A percentile compares a stretch with the other conserved stretches of the same genome.
Conservation (phyloP, 1,284 basidiomycete species). For the Ustilago lituana region DNA sequence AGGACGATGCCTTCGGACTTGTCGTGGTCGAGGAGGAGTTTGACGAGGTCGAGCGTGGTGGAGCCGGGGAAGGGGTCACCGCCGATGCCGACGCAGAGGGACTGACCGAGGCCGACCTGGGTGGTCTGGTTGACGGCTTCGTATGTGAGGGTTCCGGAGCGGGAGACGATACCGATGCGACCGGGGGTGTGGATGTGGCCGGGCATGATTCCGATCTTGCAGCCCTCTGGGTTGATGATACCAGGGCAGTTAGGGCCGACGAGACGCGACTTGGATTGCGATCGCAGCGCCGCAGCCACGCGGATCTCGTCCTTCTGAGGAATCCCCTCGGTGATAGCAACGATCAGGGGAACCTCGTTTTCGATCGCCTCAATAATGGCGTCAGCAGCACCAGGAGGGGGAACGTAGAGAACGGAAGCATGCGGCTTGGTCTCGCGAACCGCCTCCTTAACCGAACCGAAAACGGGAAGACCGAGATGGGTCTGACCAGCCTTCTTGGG, state of each 20-base stretch:
- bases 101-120: conserved; percentile 93
- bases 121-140: conserved; percentile 80
- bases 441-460: conserved; percentile 88
- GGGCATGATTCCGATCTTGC: conserved; percentile 99
- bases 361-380: conserved; percentile 67
- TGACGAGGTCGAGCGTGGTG: conserved; percentile 95
- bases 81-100: conserved; percentile 95
- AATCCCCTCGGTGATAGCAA: conserved; percentile 67
- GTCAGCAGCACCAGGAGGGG: conserved; percentile 64
- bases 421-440: conserved; percentile 62
- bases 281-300: conserved; percentile 92
- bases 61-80: conserved; percentile 98
- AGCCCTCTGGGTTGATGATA: conserved; percentile 92
- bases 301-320: conserved; percentile 66
- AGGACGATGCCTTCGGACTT: conserved; percentile 82
- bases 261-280: conserved; percentile 92
- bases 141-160: conserved; percentile 66
- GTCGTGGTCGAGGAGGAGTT: conserved; percentile 93
- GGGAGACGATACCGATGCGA: conserved; percentile 84
- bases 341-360: conserved; percentile 65
- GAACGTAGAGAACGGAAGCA: conserved; percentile 66
- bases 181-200: conserved; percentile 96
- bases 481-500: conserved; percentile 97
- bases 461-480: conserved; percentile 94
- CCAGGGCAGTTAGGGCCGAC: conserved; percentile 91